phyloP scores from a whole-genome alignment of 75 land plant genomes.

The Pinus albicaulis region DNA sequence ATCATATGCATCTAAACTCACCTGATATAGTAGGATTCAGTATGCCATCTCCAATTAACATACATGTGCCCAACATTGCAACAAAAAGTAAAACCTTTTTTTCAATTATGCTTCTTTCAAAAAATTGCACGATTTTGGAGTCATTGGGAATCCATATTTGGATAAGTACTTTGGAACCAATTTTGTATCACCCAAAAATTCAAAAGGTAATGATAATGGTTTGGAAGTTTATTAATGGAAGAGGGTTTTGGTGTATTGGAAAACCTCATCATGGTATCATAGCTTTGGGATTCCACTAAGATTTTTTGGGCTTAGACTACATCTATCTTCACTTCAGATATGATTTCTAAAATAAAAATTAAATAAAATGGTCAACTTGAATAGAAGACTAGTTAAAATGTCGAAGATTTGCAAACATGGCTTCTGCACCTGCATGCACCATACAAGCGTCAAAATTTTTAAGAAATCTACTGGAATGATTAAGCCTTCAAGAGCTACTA shows the following conservation, averaged over 20 bases:
- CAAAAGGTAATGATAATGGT: no score
- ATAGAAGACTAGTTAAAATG: constrained; percentile 67
- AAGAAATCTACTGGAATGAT: not conserved
- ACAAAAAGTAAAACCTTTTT: constrained; percentile 44
- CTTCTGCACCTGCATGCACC: constrained; percentile 20
- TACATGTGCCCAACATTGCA: constrained; percentile 69
- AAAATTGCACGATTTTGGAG: constrained; percentile 12
- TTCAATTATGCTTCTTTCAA: constrained; percentile 40
- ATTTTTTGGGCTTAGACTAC: no score
- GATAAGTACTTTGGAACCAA: no score
- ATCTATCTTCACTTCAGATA: not conserved
- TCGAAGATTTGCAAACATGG: constrained; percentile 83
- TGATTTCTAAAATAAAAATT: not conserved
- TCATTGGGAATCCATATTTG: no score
- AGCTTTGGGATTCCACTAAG: no score
- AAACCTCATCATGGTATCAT: no score
- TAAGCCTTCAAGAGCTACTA: not conserved
- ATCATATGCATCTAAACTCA: constrained; percentile 4
- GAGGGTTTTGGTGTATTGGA: no score
- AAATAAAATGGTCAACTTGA: constrained; percentile 32
- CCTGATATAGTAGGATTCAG: constrained; percentile 88
- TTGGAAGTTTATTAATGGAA: no score
- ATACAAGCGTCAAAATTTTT: not conserved
- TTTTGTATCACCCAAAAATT: no score
- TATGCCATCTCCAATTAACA: constrained; percentile 89